phyloP scores from a whole-genome alignment of 169 alveolate genomes.

The Cryptosporidium tyzzeri region DNA sequence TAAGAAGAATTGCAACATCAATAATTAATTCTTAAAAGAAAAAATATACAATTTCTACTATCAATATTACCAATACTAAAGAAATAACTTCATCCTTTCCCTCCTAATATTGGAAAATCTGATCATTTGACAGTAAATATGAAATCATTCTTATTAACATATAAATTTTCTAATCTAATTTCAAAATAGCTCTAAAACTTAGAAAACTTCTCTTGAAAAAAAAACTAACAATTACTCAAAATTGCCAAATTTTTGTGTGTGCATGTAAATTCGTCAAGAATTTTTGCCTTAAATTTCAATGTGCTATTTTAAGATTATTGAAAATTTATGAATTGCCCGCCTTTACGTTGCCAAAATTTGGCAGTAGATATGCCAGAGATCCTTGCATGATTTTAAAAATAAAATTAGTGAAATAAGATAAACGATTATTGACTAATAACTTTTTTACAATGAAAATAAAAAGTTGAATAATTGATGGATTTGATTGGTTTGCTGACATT shows the following conservation, averaged over 20 bases:
- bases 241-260: background rate
- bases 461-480: background rate
- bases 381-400: background rate
- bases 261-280: background rate
- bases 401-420: background rate
- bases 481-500: background rate
- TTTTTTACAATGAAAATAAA: background rate
- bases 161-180: too few relatives aligned
- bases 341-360: slow-evolving; percentile 75
- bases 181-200: background rate
- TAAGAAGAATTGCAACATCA: slow-evolving; percentile 13
- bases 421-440: background rate
- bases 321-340: slow-evolving; percentile 26
- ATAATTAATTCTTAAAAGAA: slow-evolving; percentile 14
- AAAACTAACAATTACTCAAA: background rate
- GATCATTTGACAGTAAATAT: background rate
- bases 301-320: background rate
- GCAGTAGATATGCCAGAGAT: slow-evolving; percentile 60
- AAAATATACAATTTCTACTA: background rate
- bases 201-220: background rate
- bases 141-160: too few relatives aligned
- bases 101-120: background rate
- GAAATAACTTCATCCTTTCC: background rate
- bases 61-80: too few relatives aligned
- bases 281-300: background rate